A percentile compares a stretch with the other conserved stretches of the same genome.
phyloP scores from a whole-genome alignment of 768 basidiomycete species.

The Sarcomyxa edulis region DNA sequence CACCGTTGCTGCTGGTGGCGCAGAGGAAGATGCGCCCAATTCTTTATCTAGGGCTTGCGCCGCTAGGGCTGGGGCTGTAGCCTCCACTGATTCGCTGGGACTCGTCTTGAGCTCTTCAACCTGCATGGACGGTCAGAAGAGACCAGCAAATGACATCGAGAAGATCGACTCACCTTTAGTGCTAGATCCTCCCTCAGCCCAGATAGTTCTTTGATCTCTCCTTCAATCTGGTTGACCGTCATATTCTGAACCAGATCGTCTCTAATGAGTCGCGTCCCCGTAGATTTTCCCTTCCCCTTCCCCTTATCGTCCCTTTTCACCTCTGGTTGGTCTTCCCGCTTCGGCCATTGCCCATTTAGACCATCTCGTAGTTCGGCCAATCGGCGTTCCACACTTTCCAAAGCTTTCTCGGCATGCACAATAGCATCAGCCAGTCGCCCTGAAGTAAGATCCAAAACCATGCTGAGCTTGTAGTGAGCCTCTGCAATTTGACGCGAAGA shows the following conservation, averaged over 20 bases:
- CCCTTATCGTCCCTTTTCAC: conserved; percentile 32
- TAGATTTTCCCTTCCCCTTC: conserved; percentile 73
- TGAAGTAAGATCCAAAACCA: conserved; percentile 87
- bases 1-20: conserved; percentile 28
- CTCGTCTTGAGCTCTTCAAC: conserved; percentile 87
- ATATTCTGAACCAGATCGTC: conserved; percentile 60
- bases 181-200: conserved; percentile 78
- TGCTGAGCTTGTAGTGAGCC: conserved; percentile 90
- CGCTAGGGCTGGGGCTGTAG: conserved; percentile 64
- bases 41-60: conserved; percentile 70
- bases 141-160: not conserved
- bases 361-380: conserved; percentile 53
- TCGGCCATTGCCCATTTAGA: conserved; percentile 33
- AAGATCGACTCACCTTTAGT: conserved; percentile 55
- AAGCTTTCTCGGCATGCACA: conserved; percentile 70
- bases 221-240: conserved; percentile 68
- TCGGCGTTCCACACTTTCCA: conserved; percentile 71
- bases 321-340: conserved; percentile 22
- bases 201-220: conserved; percentile 74
- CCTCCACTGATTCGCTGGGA: conserved; percentile 51
- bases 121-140: conserved; percentile 29
- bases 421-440: conserved; percentile 82
- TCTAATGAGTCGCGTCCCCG: conserved; percentile 33
- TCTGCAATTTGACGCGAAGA: conserved; percentile 94
- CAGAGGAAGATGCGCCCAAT: conserved; percentile 33